Percentiles rank a stretch among this genome's conserved stretches.
Evolutionary conservation across 306 rosid species (phyloP).

Genomic region (Luffa acutangula): DNA sequence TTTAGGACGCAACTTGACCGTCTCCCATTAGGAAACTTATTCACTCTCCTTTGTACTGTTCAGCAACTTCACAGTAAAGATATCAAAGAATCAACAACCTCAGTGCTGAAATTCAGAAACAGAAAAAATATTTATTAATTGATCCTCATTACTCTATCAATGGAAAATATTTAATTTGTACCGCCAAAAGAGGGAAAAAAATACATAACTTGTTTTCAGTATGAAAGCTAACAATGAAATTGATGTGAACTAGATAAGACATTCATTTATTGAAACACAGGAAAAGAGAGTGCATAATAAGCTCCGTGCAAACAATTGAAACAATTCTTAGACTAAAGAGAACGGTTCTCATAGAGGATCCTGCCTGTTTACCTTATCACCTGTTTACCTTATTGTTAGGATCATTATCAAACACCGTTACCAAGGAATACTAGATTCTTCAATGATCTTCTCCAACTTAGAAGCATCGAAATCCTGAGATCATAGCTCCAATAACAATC

Average conservation of each 20-base stretch:
- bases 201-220: background rate
- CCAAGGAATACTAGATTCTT: conserved; percentile 38
- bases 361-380: conserved; percentile 44
- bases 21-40: conserved; percentile 76
- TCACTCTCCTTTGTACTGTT: conserved; percentile 43
- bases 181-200: background rate
- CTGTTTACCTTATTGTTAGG: conserved; percentile 46
- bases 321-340: too few species aligned
- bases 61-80: conserved; percentile 68
- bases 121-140: conserved; percentile 14
- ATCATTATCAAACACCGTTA: conserved; percentile 61
- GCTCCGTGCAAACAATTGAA: too few species aligned
- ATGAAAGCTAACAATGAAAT: background rate
- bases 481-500: conserved; percentile 3
- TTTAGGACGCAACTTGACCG: conserved; percentile 71
- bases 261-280: background rate
- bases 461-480: conserved; percentile 62
- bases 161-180: background rate
- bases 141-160: background rate
- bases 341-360: too few species aligned
- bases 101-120: conserved; percentile 62
- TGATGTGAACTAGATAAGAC: background rate
- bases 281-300: background rate
- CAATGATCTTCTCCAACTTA: conserved; percentile 62
- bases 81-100: conserved; percentile 47